A percentile compares a stretch with the other conserved stretches of the same genome.
Evolutionary conservation across 306 rosid species (phyloP).

Genomic region (Luffa aegyptiaca): DNA sequence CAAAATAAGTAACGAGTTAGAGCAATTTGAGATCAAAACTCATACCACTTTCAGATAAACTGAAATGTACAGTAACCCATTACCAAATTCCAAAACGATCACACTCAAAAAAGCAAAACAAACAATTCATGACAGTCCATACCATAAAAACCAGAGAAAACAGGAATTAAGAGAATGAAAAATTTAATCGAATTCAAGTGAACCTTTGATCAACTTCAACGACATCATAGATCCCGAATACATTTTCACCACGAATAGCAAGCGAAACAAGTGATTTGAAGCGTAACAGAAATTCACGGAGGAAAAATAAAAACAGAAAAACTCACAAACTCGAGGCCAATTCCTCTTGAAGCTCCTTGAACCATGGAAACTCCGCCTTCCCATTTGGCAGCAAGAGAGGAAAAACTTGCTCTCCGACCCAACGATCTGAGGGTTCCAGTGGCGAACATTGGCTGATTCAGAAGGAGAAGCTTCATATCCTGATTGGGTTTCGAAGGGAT

Average conservation of each 20-base stretch:
- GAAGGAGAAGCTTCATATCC: constrained; percentile 8
- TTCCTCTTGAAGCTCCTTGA: constrained; percentile 49
- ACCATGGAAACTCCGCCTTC: constrained; percentile 51
- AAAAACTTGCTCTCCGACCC: constrained; percentile 13
- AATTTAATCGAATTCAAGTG: not conserved
- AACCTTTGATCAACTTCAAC: not conserved
- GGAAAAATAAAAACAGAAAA: not conserved
- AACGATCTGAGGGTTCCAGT: constrained; percentile 5
- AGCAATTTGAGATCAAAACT: not conserved
- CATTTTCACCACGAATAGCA: not conserved
- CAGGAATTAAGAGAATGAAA: not conserved
- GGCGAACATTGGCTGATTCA: constrained; percentile 16
- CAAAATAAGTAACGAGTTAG: not conserved
- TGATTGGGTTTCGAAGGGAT: not conserved
- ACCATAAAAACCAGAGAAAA: not conserved
- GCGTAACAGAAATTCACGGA: not conserved
- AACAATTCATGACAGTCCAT: not conserved
- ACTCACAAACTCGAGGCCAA: constrained; percentile 47
- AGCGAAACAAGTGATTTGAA: not conserved
- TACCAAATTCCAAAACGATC: not conserved
- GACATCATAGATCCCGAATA: not conserved
- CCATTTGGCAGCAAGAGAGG: constrained; percentile 27
- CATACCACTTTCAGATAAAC: not conserved
- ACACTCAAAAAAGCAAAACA: not conserved
- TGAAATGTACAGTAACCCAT: not conserved